phyloP scores from a whole-genome alignment of 2,329 filamentous ascomycete species.

The Paracoccidioides brasiliensis region DNA sequence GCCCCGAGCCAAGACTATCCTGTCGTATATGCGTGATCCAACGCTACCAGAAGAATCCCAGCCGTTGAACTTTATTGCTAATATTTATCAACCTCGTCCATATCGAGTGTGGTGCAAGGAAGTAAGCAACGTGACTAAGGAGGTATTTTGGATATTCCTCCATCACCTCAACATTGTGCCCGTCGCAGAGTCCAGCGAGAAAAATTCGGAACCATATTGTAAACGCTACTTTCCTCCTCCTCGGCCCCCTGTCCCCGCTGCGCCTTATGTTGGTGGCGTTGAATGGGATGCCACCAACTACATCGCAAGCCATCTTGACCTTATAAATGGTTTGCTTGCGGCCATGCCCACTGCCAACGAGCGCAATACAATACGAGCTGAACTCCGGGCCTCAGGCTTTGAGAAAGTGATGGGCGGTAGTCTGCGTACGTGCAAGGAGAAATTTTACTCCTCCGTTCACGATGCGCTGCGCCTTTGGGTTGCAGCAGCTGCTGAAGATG shows the following conservation, averaged over 20 bases:
- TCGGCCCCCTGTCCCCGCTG: slow-evolving; percentile 79
- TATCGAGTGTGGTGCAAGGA: slow-evolving; percentile 94
- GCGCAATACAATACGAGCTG: slow-evolving; percentile 64
- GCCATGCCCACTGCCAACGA: slow-evolving; percentile 56
- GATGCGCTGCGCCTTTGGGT: slow-evolving; percentile 84
- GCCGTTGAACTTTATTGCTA: slow-evolving; percentile 72
- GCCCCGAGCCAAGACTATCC: slow-evolving; percentile 56
- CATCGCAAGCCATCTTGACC: slow-evolving; percentile 78
- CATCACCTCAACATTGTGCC: slow-evolving; percentile 84
- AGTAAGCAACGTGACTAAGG: slow-evolving; percentile 81
- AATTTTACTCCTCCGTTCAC: slow-evolving; percentile 89
- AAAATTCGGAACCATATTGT: slow-evolving; percentile 6
- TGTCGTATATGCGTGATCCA: slow-evolving; percentile 69
- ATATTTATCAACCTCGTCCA: slow-evolving; percentile 75
- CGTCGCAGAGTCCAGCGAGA: slow-evolving; percentile 22
- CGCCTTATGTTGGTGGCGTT: slow-evolving; percentile 90
- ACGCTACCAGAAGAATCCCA: slow-evolving; percentile 60
- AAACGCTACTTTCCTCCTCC: slow-evolving; percentile 69
- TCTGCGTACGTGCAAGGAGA: slow-evolving; percentile 87
- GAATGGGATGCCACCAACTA: slow-evolving; percentile 99
- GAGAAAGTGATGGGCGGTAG: slow-evolving; percentile 79
- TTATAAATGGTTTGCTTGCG: slow-evolving; percentile 80
- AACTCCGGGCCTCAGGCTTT: slow-evolving; percentile 73
- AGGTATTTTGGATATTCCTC: slow-evolving; percentile 98
- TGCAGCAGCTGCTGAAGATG: slow-evolving; percentile 71